Conservation (phyloP, 306 rosid genomes). For the Quercus variabilis region DNA sequence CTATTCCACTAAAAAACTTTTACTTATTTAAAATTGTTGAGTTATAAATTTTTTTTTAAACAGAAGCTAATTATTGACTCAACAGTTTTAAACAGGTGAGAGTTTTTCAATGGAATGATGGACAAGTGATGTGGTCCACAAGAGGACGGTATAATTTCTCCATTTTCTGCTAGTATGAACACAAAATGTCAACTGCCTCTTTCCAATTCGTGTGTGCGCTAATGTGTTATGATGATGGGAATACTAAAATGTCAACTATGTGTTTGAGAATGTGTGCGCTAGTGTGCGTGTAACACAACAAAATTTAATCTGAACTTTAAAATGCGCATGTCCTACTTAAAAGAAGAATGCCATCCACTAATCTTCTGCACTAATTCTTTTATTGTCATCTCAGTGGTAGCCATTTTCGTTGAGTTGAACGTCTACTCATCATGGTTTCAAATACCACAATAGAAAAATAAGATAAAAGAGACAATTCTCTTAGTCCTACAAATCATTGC, state of each 20-base stretch:
- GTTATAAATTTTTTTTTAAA: too few relatives aligned
- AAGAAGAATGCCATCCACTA: neutral
- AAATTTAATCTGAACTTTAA: neutral
- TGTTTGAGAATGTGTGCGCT: neutral
- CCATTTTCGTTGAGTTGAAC: neutral
- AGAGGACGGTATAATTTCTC: too few relatives aligned
- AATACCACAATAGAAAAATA: neutral
- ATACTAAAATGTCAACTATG: neutral
- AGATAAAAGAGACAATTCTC: too few relatives aligned
- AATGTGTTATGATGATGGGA: neutral
- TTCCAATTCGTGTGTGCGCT: neutral
- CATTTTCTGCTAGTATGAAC: neutral
- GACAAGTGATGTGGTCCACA: too few relatives aligned
- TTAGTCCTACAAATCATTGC: neutral
- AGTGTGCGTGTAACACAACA: neutral
- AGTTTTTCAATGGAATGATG: too few relatives aligned
- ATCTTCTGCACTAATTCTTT: neutral
- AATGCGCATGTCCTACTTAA: neutral
- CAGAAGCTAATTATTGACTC: too few relatives aligned
- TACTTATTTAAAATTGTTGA: fast-evolving
- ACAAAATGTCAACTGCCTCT: neutral
- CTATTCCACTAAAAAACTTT: too few relatives aligned
- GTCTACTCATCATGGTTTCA: neutral
- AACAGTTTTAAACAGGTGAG: too few relatives aligned
- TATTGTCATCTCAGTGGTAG: neutral